Conservation (phyloP, 768 basidiomycete species). For the Lactifluus piperatus region DNA sequence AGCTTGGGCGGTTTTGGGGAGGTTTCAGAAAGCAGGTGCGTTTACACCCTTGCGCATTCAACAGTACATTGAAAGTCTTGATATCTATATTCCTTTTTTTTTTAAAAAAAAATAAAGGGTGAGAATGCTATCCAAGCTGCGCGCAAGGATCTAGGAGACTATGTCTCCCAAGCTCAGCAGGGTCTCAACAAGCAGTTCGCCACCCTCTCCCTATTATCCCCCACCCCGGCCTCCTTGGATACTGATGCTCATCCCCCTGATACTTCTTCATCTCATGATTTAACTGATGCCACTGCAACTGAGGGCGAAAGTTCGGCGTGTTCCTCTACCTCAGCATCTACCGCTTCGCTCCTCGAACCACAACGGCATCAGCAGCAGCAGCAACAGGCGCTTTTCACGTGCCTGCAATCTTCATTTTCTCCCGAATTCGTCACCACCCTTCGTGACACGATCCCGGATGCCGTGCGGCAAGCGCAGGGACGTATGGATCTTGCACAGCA, state of each 20-base stretch:
- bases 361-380: background rate
- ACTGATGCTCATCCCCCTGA: conserved; percentile 18
- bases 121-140: conserved; percentile 60
- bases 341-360: conserved; percentile 3
- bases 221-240: background rate
- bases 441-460: conserved; percentile 57
- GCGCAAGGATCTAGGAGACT: conserved; percentile 61
- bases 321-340: conserved; percentile 16
- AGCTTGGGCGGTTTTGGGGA: conserved; percentile 82
- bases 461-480: conserved; percentile 40
- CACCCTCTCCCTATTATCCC: conserved; percentile 21
- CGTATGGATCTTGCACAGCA: conserved; percentile 55
- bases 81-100: background rate
- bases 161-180: conserved; percentile 72
- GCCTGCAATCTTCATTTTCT: conserved; percentile 66
- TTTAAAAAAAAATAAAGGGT: conserved; percentile 47
- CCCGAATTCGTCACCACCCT: conserved; percentile 63
- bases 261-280: conserved; percentile 23
- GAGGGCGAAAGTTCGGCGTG: conserved; percentile 22
- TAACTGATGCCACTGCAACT: background rate
- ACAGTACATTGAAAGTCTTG: background rate
- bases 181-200: conserved; percentile 56
- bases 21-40: conserved; percentile 82
- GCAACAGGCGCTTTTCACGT: conserved; percentile 48
- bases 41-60: background rate